Base-by-base conservation (phyloP, 2,329 filamentous ascomycete genomes). In the Trichoderma koningiopsis region DNA sequence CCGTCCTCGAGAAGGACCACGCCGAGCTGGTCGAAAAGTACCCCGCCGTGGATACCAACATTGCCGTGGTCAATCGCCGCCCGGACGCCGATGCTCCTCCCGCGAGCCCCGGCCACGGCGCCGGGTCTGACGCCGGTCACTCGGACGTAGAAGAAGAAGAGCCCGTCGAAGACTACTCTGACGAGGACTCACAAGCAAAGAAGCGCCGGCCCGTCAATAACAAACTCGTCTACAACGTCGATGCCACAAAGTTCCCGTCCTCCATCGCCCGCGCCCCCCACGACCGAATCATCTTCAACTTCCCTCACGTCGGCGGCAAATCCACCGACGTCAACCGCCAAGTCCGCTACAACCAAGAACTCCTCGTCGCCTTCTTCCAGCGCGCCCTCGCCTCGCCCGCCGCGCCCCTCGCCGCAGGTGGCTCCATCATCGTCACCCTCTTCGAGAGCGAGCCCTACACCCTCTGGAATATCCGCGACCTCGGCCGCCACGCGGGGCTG, bases 391-490 rank as follows among this genome's bases (percentile, higher is more conserved):
- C 72, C 55, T 75, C 75, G 40, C 75, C 81, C 31, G 74, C 75
- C 31, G 71, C 72, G 27, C 76, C 72, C 35, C 76, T 81, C 35
- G 76, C 76, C 5, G 81, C 82, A 0, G 83, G 85, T 6, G 89
- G 89, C 43, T 77, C 87, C 74, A 89, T 97, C 66, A 81, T 97
- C 64, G 89, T 98, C 27, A 96, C 94, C 0, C 82, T 98, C 11
- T 99, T 99, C 78, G 95, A 97, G 79, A 92, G 92, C 70, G 91
- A 96, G 79, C 96, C 96, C 0, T 99, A 99, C 79, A 95, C 93
- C 2, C 86, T 97, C 0, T 99, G 96, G 96, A 97, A 98, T 81
- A 86, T 98, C 31, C 88, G 90, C 43, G 95, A 97, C 81, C 84
- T 99, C 33, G 96, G 88, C 2, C 86, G 95, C 7, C 93, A 97